Evolutionary conservation across 202 grass and related monocot species (phyloP), one percentile per base, ranked within the genome.

Genomic region (Brachypodium distachyon): DNA sequence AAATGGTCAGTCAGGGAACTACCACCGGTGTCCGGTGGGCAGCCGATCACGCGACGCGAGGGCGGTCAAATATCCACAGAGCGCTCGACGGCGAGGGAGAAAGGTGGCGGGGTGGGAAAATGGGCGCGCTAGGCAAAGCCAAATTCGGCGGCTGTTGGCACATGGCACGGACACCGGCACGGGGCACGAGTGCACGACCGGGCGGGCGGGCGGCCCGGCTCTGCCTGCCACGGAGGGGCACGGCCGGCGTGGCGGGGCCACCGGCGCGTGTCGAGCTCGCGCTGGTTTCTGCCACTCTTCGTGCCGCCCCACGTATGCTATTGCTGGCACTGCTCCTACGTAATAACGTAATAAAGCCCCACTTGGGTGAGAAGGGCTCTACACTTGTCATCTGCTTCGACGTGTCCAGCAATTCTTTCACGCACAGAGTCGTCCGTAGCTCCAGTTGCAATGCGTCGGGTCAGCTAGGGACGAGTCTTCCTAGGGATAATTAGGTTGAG

Each of bases 201-300:
- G 2, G 36, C 16, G 17, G 48, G 25, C 38, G 34, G 44, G 25
- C 77, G 37, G 67, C 34, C 43, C 10, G 26, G 26, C 1, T 2
- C 62, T 87, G 85, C 73, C 79, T 31, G 85, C 85, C 74, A 72
- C 50, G 51, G 79, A 73, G 79, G 79, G 25, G 49, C 79, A 66
- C 50, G 36, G 61, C 61, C 21, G 61, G n/a, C 61, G 39, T 65
- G 37, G 62, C 21, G 49, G 49, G 49, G 21, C 48, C 72, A n/a
- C 38, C 9, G 14, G 59, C 33, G 74, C 74, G 68, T 83, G 80
- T 83, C 52, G 61, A 18, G 40, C 67, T 6, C 41, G 50, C 33
- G 56, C 73, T 67, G 67, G 67, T 87, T 13, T 5, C 33, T 12
- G 16, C 40, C 12, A 21, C 11, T 17, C 12, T 47, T 61, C 56